Conservation (phyloP, 495 filamentous ascomycete species). For the Penicillium macrosclerotiorum region DNA sequence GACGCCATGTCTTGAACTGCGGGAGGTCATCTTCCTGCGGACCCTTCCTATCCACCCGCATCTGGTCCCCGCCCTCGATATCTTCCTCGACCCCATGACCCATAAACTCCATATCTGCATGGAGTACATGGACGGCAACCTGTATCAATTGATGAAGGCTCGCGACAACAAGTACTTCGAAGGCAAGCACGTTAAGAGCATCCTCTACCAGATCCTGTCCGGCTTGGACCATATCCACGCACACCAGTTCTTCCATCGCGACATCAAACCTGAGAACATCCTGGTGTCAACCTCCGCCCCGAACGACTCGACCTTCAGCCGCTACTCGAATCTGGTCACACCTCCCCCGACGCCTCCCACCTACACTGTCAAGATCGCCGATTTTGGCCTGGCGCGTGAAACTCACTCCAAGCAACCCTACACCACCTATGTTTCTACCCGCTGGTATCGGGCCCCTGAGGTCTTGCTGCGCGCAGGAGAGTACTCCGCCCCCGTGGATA, state of each 20-base stretch:
- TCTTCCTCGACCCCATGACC: conserved; percentile 94
- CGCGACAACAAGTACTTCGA: conserved; percentile 93
- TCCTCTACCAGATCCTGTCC: conserved; percentile 93
- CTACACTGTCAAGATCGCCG: conserved; percentile 97
- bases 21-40: conserved; percentile 94
- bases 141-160: conserved; percentile 99
- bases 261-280: conserved; percentile 99
- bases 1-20: conserved; percentile 80
- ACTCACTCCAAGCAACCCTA: conserved; percentile 95
- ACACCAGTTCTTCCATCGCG: conserved; percentile 96
- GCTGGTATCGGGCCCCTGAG: conserved; percentile 98
- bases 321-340: conserved; percentile 91
- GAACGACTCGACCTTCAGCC: conserved; percentile 80
- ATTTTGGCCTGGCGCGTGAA: conserved; percentile 97
- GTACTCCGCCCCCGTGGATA: conserved; percentile 97
- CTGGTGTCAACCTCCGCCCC: conserved; percentile 89
- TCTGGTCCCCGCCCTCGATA: conserved; percentile 94
- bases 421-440: conserved; percentile 96
- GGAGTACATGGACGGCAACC: conserved; percentile 99
- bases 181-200: conserved; percentile 90
- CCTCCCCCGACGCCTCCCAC: conserved; percentile 89
- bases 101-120: conserved; percentile 97
- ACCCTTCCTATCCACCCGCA: conserved; percentile 85
- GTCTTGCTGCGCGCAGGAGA: conserved; percentile 92
- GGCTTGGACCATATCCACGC: conserved; percentile 97